phyloP scores from a whole-genome alignment of 2,329 filamentous ascomycete genomes.

The Xylaria sp. region DNA sequence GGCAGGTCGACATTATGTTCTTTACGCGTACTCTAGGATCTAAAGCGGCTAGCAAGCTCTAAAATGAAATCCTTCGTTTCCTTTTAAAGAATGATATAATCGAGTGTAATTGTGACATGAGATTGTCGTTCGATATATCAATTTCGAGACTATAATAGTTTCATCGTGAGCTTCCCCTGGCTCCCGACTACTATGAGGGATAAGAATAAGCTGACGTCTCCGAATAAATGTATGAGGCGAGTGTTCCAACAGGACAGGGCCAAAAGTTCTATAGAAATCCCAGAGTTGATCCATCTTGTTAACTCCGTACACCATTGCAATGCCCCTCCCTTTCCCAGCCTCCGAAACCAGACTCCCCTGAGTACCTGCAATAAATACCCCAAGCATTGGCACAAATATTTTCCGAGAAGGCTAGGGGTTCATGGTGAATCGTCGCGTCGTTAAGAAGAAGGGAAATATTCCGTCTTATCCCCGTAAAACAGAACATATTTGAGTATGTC shows the following conservation, averaged over 20 bases:
- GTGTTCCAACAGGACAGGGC: constrained; percentile 32
- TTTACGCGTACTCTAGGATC: background rate
- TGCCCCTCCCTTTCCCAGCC: constrained; percentile 31
- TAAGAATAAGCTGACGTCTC: constrained; percentile 32
- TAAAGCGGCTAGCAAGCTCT: background rate
- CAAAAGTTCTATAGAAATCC: constrained; percentile 42
- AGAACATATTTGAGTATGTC: constrained; percentile 97
- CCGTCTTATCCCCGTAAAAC: constrained; percentile 77
- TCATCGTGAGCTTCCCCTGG: constrained; percentile 21
- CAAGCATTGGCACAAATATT: constrained; percentile 29
- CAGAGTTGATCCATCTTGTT: constrained; percentile 44
- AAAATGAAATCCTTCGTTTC: background rate
- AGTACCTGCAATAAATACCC: constrained; percentile 33
- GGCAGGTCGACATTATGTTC: background rate
- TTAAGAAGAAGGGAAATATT: constrained; percentile 47
- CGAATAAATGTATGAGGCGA: constrained; percentile 35
- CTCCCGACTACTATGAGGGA: constrained; percentile 12
- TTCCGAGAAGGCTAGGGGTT: constrained; percentile 23
- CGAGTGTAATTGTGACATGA: constrained; percentile 26
- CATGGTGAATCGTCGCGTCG: constrained; percentile 27
- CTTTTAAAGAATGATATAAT: constrained; percentile 5
- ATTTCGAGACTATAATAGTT: constrained; percentile 34
- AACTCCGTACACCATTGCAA: constrained; percentile 52
- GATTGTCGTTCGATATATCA: constrained; percentile 33
- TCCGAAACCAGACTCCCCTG: constrained; percentile 29